phyloP scores from a whole-genome alignment of 192 early-diverging fungal species.

The Entomortierella parvispora region DNA sequence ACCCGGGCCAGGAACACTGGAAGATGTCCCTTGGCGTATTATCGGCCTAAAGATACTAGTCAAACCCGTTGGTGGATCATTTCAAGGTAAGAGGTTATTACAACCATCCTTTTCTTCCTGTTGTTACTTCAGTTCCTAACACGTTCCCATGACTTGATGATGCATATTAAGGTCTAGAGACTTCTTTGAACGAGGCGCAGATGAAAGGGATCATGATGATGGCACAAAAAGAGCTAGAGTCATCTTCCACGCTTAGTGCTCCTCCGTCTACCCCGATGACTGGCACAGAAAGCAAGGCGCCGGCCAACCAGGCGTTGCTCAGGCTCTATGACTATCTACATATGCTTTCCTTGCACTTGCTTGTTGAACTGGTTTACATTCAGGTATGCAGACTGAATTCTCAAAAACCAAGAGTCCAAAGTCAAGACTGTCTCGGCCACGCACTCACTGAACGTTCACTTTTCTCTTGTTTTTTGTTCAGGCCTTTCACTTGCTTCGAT shows the following conservation, averaged over 20 bases:
- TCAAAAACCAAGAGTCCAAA: no score
- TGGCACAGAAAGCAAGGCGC: background rate
- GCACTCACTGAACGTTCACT: no score
- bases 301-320: conserved; percentile 68
- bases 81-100: conserved; percentile 53
- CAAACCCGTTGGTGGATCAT: conserved; percentile 57
- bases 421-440: no score
- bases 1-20: conserved; percentile 58
- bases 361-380: conserved; percentile 74
- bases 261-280: conserved; percentile 3
- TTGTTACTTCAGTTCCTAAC: no score
- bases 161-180: conserved; percentile 64
- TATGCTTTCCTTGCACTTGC: conserved; percentile 68
- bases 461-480: background rate
- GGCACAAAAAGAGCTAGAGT: conserved; percentile 60
- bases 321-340: conserved; percentile 82
- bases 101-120: no score
- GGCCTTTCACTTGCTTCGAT: conserved; percentile 38
- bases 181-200: conserved; percentile 64
- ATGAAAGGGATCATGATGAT: conserved; percentile 55
- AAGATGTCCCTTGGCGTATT: conserved; percentile 73
- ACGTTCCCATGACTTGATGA: no score
- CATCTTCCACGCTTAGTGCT: conserved; percentile 8
- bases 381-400: conserved; percentile 62
- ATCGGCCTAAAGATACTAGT: conserved; percentile 77